Percentiles rank a stretch among this genome's conserved stretches.
These are phyloP conservation scores for Scheffersomyces quercinus DNA, from an alignment of 1,139 yeast species.

Conservation along the genomic window DNA sequence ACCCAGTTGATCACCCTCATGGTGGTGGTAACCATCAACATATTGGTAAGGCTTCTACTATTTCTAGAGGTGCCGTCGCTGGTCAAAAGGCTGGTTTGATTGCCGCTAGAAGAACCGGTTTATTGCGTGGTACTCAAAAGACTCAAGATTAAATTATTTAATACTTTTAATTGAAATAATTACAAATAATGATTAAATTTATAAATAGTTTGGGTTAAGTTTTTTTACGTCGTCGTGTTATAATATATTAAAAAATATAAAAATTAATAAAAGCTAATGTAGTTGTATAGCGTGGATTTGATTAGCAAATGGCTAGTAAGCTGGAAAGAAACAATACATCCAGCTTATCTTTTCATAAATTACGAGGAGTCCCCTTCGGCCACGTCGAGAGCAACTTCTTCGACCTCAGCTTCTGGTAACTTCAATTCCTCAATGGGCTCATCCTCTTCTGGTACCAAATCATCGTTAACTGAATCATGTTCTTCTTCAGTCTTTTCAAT, in stretches of 20 bases:
- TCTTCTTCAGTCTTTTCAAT: not conserved
- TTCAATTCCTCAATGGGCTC: constrained; percentile 1
- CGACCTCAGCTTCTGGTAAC: constrained; percentile 1
- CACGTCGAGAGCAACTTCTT: not conserved
- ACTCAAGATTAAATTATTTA: constrained; percentile 59
- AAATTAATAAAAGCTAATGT: not conserved
- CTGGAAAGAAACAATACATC: not conserved
- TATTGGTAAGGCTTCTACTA: constrained; percentile 99
- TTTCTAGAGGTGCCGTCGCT: constrained; percentile 99
- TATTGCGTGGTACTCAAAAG: constrained; percentile 99
- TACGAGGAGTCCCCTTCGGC: not conserved
- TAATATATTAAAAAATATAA: not conserved
- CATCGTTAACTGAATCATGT: constrained; percentile 1
- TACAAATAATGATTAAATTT: not conserved
- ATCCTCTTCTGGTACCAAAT: not conserved
- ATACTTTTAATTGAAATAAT: not conserved
- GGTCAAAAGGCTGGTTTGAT: constrained; percentile 99
- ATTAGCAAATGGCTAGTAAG: not conserved
- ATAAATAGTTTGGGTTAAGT: constrained; percentile 2
- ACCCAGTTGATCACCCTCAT: constrained; percentile 99
- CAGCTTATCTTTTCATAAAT: not conserved
- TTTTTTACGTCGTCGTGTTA: constrained; percentile 2
- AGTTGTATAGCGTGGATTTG: not conserved
- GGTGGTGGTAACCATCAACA: constrained; percentile 99
- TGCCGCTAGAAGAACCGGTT: constrained; percentile 99